phyloP scores from a whole-genome alignment of 352 stramenopile genomes.

The Phytopythium sindhum region DNA sequence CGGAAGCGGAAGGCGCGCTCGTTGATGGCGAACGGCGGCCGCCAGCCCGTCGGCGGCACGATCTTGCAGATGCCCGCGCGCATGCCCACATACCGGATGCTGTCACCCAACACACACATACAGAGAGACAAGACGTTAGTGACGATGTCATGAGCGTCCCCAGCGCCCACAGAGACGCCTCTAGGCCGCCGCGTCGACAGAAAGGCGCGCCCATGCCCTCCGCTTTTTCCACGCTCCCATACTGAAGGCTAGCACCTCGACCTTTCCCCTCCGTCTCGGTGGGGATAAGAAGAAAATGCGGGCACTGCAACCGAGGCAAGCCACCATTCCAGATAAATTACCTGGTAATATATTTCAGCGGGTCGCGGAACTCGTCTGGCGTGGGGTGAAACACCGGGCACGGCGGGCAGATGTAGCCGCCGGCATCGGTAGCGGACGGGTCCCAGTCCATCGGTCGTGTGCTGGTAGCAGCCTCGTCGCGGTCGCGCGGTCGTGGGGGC shows the following conservation, averaged over 20 bases:
- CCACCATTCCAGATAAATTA: slow-evolving; percentile 39
- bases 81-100: slow-evolving; percentile 89
- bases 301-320: too few species aligned
- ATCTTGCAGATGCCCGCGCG: slow-evolving; percentile 98
- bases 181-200: too few species aligned
- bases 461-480: too few species aligned
- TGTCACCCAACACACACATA: slow-evolving; percentile 11
- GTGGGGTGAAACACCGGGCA: slow-evolving; percentile 88
- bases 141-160: too few species aligned
- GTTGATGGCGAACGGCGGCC: slow-evolving; percentile 86
- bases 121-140: background rate
- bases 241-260: too few species aligned
- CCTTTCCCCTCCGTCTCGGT: too few species aligned
- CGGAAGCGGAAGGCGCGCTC: slow-evolving; percentile 88
- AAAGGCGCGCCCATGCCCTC: too few species aligned
- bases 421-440: slow-evolving; percentile 35
- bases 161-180: too few species aligned
- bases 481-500: background rate
- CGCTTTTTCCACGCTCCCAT: too few species aligned
- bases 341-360: slow-evolving; percentile 92
- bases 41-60: slow-evolving; percentile 94
- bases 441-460: slow-evolving; percentile 72
- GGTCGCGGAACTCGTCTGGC: slow-evolving; percentile 84
- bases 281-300: too few species aligned
- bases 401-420: slow-evolving; percentile 81